phyloP scores from a whole-genome alignment of 768 basidiomycete species.

The Panellus pusillus region DNA sequence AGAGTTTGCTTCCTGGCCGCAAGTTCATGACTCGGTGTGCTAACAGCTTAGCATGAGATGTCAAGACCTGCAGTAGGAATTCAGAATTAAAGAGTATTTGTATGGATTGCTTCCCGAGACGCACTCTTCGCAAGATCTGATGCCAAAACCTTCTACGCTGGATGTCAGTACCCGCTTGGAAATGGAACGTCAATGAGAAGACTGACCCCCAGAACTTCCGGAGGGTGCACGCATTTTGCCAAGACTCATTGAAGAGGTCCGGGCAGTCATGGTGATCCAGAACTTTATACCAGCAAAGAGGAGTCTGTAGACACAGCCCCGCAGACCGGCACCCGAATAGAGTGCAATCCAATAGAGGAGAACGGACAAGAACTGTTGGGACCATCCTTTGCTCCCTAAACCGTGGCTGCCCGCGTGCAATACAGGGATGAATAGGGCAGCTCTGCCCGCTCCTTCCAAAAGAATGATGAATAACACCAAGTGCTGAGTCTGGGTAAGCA shows the following conservation, averaged over 20 bases:
- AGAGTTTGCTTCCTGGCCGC: slow-evolving; percentile 12
- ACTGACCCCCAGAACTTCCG: slow-evolving; percentile 37
- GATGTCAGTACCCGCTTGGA: neutral
- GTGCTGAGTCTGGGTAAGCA: slow-evolving; percentile 19
- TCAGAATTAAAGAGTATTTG: neutral
- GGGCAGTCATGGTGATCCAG: slow-evolving; percentile 30
- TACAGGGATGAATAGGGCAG: slow-evolving; percentile 10
- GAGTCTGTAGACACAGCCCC: neutral
- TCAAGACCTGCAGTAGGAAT: neutral
- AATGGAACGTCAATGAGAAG: neutral
- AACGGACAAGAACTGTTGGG: slow-evolving; percentile 22
- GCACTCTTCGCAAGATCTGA: slow-evolving; percentile 25
- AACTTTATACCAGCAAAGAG: slow-evolving; percentile 15
- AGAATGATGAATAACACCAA: slow-evolving; percentile 14
- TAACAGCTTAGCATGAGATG: neutral
- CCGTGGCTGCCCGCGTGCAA: slow-evolving; percentile 17
- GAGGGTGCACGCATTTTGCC: slow-evolving; percentile 32
- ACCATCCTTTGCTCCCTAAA: slow-evolving; percentile 12
- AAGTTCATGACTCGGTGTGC: slow-evolving; percentile 1
- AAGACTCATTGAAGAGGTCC: slow-evolving; percentile 29
- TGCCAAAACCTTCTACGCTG: slow-evolving; percentile 26
- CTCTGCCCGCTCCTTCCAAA: slow-evolving; percentile 19
- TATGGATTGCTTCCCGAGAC: slow-evolving; percentile 1
- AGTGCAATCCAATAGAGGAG: slow-evolving; percentile 23
- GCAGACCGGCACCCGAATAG: slow-evolving; percentile 11